These are phyloP conservation scores for Podospora pseudocomata DNA, from an alignment of 495 filamentous ascomycete genomes.

Conservation along the genomic window DNA sequence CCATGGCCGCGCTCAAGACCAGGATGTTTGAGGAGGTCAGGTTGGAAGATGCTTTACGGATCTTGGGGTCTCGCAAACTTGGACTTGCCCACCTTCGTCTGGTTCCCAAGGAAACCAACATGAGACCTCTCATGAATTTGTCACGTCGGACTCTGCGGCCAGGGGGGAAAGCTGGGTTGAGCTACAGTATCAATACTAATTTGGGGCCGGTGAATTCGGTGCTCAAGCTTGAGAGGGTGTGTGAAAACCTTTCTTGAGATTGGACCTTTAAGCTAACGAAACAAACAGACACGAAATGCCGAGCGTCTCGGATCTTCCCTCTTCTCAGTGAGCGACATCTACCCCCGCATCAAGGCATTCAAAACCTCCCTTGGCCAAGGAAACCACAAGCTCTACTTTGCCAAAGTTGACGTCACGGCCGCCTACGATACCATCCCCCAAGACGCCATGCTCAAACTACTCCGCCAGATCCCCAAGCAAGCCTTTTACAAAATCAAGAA, in stretches of 20 bases:
- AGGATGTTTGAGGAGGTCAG: conserved; percentile 80
- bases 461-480: conserved; percentile 60
- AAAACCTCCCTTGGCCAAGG: conserved; percentile 42
- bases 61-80: conserved; percentile 60
- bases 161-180: conserved; percentile 53
- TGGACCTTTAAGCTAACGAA: conserved; percentile 13
- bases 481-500: conserved; percentile 67
- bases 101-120: conserved; percentile 62
- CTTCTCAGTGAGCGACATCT: conserved; percentile 78
- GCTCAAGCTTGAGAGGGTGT: conserved; percentile 71
- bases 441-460: conserved; percentile 59
- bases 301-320: conserved; percentile 67
- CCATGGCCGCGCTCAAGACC: conserved; percentile 62
- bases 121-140: conserved; percentile 86
- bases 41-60: conserved; percentile 49
- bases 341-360: conserved; percentile 69
- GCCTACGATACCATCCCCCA: conserved; percentile 98
- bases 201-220: conserved; percentile 72
- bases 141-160: conserved; percentile 56
- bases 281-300: conserved; percentile 49
- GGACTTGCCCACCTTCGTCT: conserved; percentile 79
- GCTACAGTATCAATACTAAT: conserved; percentile 75
- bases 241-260: not conserved
- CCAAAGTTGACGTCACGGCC: conserved; percentile 84
- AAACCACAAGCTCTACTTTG: conserved; percentile 59